A percentile compares a stretch with the other conserved stretches of the same genome.
Evolutionary conservation across 139 green algal genomes (phyloP).

Genomic region (Chlamydomonas sphaeroides): DNA sequence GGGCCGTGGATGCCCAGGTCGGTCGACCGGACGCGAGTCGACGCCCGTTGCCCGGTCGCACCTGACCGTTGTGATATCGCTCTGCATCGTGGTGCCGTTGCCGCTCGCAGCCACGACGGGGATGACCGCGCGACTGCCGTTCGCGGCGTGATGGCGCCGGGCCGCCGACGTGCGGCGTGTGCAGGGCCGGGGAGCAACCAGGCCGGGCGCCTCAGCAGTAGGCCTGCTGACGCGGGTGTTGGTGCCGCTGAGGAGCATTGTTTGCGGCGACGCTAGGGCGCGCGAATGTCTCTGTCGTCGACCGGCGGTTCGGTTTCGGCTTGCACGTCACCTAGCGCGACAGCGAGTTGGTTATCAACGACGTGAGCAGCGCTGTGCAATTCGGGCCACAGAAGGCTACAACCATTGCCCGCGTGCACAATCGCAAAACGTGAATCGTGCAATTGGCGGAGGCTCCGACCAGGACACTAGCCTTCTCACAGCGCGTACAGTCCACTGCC

Average conservation of each 20-base stretch:
- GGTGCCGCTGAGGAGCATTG: constrained; percentile 12
- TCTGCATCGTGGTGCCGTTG: not conserved
- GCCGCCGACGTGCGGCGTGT: constrained; percentile 6
- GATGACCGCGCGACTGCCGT: not conserved
- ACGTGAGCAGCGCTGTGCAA: too few relatives aligned
- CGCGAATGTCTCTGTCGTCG: not conserved
- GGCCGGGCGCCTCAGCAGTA: not conserved
- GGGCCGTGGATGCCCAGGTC: too few relatives aligned
- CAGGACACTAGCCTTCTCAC: too few relatives aligned
- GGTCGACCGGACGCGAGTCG: too few relatives aligned
- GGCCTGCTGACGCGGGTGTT: constrained; percentile 5
- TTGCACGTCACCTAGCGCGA: too few relatives aligned
- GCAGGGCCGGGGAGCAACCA: not conserved
- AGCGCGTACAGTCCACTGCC: too few relatives aligned
- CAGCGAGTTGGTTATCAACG: too few relatives aligned
- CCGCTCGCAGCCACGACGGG: too few relatives aligned
- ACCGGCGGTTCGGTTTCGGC: not conserved
- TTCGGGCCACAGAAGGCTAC: too few relatives aligned
- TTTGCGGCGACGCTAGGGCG: not conserved
- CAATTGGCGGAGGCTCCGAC: too few relatives aligned
- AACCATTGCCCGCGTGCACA: too few relatives aligned
- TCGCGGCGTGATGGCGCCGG: not conserved
- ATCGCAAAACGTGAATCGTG: too few relatives aligned
- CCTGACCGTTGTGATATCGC: constrained; percentile 14
- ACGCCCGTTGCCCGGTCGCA: not conserved